phyloP scores from a whole-genome alignment of 2,329 filamentous ascomycete species.

The Lecanicillium sp. region DNA sequence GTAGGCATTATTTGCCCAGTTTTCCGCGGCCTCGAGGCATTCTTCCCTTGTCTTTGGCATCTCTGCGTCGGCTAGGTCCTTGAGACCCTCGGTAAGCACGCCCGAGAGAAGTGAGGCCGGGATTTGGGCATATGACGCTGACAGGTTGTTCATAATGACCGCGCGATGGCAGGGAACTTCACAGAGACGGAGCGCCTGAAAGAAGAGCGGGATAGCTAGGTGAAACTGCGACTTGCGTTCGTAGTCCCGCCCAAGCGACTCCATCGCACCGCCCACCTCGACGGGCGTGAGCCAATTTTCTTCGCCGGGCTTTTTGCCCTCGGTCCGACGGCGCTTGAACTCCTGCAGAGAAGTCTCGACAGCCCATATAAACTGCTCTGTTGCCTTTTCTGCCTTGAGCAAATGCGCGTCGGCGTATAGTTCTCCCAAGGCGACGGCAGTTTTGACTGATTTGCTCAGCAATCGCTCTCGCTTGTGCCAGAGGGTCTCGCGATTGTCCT shows the following conservation, averaged over 20 bases:
- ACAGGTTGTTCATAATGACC: constrained; percentile 80
- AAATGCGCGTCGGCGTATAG: constrained; percentile 75
- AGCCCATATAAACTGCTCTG: constrained; percentile 68
- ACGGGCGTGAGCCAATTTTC: constrained; percentile 64
- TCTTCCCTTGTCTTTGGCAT: constrained; percentile 46
- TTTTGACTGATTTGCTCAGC: constrained; percentile 66
- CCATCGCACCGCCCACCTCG: constrained; percentile 67
- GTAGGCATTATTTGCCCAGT: constrained; percentile 76
- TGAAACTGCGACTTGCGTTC: constrained; percentile 68
- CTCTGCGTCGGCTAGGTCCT: constrained; percentile 23
- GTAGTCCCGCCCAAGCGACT: constrained; percentile 73
- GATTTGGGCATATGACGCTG: constrained; percentile 66
- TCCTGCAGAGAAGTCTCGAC: constrained; percentile 77
- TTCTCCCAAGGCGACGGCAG: constrained; percentile 78
- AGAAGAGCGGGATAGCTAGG: constrained; percentile 76
- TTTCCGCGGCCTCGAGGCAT: constrained; percentile 62
- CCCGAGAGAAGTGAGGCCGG: constrained; percentile 30
- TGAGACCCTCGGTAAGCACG: constrained; percentile 24
- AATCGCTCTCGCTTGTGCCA: constrained; percentile 59
- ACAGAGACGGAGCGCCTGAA: constrained; percentile 72
- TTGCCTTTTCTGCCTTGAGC: constrained; percentile 65
- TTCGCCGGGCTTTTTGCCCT: constrained; percentile 65
- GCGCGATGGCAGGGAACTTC: constrained; percentile 68
- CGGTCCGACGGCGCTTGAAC: constrained; percentile 57
- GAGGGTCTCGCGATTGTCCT: constrained; percentile 37